Conservation (phyloP, 371 early-diverging fungal species). For the Smittium culicis region DNA sequence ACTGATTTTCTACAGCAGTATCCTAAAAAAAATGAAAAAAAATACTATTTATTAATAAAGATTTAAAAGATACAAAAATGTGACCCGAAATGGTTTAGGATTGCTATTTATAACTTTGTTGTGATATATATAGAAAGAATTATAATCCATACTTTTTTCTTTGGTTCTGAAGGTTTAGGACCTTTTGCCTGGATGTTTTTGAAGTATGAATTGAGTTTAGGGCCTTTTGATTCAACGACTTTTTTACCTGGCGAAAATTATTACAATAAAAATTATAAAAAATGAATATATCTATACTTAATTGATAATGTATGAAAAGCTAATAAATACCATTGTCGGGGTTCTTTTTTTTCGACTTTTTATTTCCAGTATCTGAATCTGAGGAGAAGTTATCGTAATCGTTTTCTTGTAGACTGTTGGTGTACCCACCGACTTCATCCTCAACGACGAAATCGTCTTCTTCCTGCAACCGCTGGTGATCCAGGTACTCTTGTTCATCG, state of each 20-base stretch:
- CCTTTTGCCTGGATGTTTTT: not conserved
- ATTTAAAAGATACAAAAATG: too few species aligned
- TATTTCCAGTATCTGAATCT: conserved; percentile 6
- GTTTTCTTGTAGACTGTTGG: conserved; percentile 27
- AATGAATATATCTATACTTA: too few species aligned
- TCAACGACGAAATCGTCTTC: conserved; percentile 37
- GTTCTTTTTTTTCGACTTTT: not conserved
- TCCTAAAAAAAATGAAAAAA: too few species aligned
- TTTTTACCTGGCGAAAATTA: not conserved
- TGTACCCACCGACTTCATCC: conserved; percentile 41
- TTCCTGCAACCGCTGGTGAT: conserved; percentile 13
- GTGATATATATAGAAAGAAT: too few species aligned
- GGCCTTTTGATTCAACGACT: conserved; percentile 4
- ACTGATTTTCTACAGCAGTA: conserved; percentile 3
- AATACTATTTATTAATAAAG: too few species aligned
- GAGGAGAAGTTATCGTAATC: not conserved
- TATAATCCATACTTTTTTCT: not conserved
- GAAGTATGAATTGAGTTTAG: not conserved
- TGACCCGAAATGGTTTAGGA: too few species aligned
- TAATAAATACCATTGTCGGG: too few species aligned
- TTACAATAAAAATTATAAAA: too few species aligned
- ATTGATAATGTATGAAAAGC: too few species aligned
- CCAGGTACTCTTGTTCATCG: conserved; percentile 30
- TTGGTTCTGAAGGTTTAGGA: not conserved
- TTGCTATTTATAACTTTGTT: too few species aligned